These are phyloP conservation scores for Aspergillus fructus DNA, from an alignment of 2,329 filamentous ascomycete species.

Conservation along the genomic window DNA sequence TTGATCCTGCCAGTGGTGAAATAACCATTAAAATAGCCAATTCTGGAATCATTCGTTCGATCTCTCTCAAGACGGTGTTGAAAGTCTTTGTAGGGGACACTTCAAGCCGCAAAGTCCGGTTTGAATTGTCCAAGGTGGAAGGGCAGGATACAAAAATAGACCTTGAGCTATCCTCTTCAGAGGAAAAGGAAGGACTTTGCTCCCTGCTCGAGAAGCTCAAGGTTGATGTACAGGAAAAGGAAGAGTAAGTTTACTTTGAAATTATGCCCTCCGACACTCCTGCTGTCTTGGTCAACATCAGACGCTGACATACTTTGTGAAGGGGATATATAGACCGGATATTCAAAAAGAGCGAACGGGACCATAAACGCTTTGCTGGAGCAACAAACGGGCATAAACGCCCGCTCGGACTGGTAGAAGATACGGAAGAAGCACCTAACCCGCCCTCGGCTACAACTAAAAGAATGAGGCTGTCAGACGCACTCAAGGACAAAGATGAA, in stretches of 20 bases:
- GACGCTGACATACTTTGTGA: constrained; percentile 9
- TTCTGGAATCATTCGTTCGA: neutral
- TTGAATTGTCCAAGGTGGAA: constrained; percentile 26
- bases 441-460: constrained; percentile 16
- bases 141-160: constrained; percentile 22
- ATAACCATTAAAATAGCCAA: constrained; percentile 5
- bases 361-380: constrained; percentile 1
- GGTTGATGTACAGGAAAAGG: constrained; percentile 20
- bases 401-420: constrained; percentile 5
- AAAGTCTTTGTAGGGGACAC: constrained; percentile 19
- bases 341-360: constrained; percentile 24
- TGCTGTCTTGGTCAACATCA: neutral
- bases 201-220: constrained; percentile 11
- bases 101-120: constrained; percentile 29
- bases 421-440: constrained; percentile 8
- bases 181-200: constrained; percentile 24
- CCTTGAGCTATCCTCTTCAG: constrained; percentile 27
- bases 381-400: constrained; percentile 17
- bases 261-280: neutral
- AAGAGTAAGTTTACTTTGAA: constrained; percentile 22
- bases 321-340: constrained; percentile 36
- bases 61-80: constrained; percentile 18
- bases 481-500: constrained; percentile 25
- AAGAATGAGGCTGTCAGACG: constrained; percentile 32
- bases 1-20: constrained; percentile 13